Base-by-base conservation (phyloP, 2,329 filamentous ascomycete genomes). In the Aspergillus fijiensis region DNA sequence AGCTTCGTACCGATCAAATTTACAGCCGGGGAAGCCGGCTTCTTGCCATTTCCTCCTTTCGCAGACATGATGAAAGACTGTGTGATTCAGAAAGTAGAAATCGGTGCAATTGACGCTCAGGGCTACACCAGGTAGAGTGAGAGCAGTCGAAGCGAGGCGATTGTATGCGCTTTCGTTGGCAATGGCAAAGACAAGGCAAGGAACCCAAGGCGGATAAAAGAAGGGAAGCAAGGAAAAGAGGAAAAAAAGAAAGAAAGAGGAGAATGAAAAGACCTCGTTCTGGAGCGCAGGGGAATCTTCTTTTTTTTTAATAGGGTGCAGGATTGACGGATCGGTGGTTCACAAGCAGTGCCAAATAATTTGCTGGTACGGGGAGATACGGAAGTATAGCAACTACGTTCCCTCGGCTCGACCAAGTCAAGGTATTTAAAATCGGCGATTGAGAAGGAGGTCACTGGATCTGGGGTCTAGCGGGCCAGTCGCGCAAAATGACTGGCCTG, bases 1-100 rank as follows among this genome's bases (percentile, higher is more conserved):
- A 67, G 72, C 39, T 45, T 45, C 84, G 70, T 83, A 95, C 92
- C 92, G 71, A 97, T 93, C 71, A 98, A 80, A 78, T 97, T 97
- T 51, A 91, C 93, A 49, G 93, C 93, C 64, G 88, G 90, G 58
- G 92, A 92, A 61, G 93, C 86, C 70, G 91, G 89, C 81, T 89
- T 86, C 81, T 90, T 94, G 80, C 85, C 83, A 70, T 82, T 80
- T 63, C 81, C 79, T 55, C 83, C 82, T 72, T 87, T 87, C 60
- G 85, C 83, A 60, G 85, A 84, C 86, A 89, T 88, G 62, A 33
- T 77, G 59, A 50, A 49, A 35, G 27, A 51, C 27, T 58, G 27
- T 52, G 49, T 47, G 53, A 55, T 47, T 47, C 25, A 52, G 27
- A 29, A 16, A 31, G 21, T 47, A 33, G 33, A 27, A 39, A 52